Evolutionary conservation across 1,139 yeast genomes (phyloP).

Genomic region (Candida sp.): DNA sequence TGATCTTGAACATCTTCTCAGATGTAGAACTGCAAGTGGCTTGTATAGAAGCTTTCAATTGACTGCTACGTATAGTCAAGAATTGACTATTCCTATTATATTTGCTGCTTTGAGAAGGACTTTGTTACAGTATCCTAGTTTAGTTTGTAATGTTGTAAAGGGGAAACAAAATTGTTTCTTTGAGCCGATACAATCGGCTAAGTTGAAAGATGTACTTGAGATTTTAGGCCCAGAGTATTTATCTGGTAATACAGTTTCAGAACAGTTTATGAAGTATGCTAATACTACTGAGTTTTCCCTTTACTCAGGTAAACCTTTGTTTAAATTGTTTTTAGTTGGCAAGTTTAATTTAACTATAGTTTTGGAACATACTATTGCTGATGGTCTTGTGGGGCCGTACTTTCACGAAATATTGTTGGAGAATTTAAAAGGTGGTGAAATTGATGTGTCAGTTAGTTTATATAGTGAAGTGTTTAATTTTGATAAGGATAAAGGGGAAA

Average conservation of each 20-base stretch:
- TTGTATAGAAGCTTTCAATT: slow-evolving; percentile 33
- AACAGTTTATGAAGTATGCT: slow-evolving; percentile 22
- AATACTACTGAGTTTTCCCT: slow-evolving; percentile 21
- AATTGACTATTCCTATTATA: slow-evolving; percentile 16
- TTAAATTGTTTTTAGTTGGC: slow-evolving; percentile 26
- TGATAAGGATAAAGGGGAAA: slow-evolving; percentile 12
- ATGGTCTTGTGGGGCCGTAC: slow-evolving; percentile 38
- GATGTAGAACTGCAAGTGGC: slow-evolving; percentile 28
- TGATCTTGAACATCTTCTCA: slow-evolving; percentile 31
- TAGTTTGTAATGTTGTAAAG: slow-evolving; percentile 27
- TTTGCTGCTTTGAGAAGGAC: slow-evolving; percentile 27
- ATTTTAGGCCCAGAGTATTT: slow-evolving; percentile 10
- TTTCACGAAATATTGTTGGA: slow-evolving; percentile 37
- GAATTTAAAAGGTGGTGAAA: slow-evolving; percentile 17
- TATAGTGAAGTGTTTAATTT: slow-evolving; percentile 17
- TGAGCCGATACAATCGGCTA: slow-evolving; percentile 19
- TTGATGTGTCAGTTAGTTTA: slow-evolving; percentile 2
- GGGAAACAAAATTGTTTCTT: slow-evolving; percentile 13
- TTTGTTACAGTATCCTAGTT: slow-evolving; percentile 31
- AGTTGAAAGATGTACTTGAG: slow-evolving; percentile 20
- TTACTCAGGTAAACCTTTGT: slow-evolving; percentile 24
- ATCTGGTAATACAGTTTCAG: slow-evolving; percentile 19
- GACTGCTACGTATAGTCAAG: slow-evolving; percentile 28
- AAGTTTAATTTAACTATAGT: slow-evolving; percentile 20
- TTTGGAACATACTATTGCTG: slow-evolving; percentile 41